Conservation (phyloP, 108 stramenopile genomes). For the Pseudonitzschia delicatissima region DNA sequence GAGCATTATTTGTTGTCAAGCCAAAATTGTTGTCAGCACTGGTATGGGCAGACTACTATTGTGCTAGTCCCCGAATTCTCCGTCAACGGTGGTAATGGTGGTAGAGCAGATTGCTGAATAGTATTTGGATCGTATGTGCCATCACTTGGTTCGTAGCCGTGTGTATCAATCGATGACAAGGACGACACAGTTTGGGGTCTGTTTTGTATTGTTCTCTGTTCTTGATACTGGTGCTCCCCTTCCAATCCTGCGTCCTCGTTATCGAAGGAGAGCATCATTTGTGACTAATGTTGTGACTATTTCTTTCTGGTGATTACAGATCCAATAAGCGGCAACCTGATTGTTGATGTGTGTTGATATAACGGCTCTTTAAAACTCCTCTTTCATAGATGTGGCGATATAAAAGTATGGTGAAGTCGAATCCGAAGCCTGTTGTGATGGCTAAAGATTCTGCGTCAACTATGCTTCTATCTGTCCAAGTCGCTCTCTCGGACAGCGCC, state of each 20-base stretch:
- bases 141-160: conserved; percentile 2
- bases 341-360: too few species aligned
- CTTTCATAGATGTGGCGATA: too few species aligned
- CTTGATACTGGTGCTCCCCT: not conserved
- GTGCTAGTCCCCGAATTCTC: not conserved
- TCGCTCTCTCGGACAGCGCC: too few species aligned
- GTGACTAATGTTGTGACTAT: too few species aligned
- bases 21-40: not conserved
- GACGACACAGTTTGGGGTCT: conserved; percentile 11
- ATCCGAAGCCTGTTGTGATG: too few species aligned
- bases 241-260: not conserved
- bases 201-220: not conserved
- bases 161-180: conserved; percentile 5
- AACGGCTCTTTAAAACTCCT: too few species aligned
- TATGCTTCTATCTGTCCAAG: too few species aligned
- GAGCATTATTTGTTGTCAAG: not conserved
- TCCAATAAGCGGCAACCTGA: too few species aligned
- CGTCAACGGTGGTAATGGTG: not conserved
- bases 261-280: not conserved
- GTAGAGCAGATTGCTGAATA: conserved; percentile 6
- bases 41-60: not conserved
- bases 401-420: too few species aligned
- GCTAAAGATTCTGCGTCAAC: too few species aligned
- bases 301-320: too few species aligned
- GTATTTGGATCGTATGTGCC: not conserved